Evolutionary conservation across 495 filamentous ascomycete species (phyloP), one percentile per base, ranked within the genome.

Genomic region (Aspergillus diversus): DNA sequence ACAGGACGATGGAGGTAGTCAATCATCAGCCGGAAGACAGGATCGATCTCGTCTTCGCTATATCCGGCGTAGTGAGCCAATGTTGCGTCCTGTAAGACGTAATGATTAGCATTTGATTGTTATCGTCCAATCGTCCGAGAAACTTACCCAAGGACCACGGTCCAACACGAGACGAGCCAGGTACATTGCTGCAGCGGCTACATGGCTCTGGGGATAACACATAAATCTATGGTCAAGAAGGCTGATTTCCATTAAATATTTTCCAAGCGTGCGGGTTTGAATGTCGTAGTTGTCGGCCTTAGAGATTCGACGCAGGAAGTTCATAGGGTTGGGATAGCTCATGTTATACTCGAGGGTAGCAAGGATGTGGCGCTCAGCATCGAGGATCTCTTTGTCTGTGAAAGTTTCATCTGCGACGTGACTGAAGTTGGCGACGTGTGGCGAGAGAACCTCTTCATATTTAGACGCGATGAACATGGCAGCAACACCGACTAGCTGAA

Each of bases 381-480:
- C 92, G n/a, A 99, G 82, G 66, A 99, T 98, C 74, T 98, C 94
- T 51, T 89, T 86, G 73, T 97, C 96, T n/a, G 87, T 87, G 73
- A 98, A 99, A 46, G 93, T 95, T 74, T 99, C 93, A 73, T 98
- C 96, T 69, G 95, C 92, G 67, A 99, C 92, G 68, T 97, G 91
- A 64, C 90, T 89, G 84, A 98, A 98, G 86, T 97, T 97, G 75
- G 88, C 87, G 42, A 99, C 92, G 72, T 98, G 95, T 35, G 95
- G 96, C 5, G 95, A 97, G 27, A 98, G 86, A 57, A 98, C 93
- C 70, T 99, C 95, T 75, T 99, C 95, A 69, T 98, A 99, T 80
- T 99, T 99, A 66, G 94, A 93, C 21, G 96, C 95, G 72, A 99
- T 96, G 82, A 98, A 85, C 95, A 99, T 98, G 72, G 95, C 95